Conservation (phyloP, 495 filamentous ascomycete genomes). For the Chaetomidium leptoderma region DNA sequence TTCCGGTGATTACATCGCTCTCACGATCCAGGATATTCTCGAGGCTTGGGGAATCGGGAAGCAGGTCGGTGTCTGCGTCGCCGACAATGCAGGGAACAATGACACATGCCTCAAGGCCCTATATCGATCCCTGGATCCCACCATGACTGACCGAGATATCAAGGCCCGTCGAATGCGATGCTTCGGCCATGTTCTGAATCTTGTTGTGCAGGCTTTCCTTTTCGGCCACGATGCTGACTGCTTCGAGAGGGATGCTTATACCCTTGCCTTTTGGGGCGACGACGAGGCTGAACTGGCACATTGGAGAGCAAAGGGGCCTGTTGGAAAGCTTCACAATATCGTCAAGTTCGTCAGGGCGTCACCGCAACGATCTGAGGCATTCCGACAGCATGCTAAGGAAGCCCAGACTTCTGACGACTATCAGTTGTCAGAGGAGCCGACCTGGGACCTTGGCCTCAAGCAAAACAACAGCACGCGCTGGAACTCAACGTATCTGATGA, state of each 20-base stretch:
- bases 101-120: neutral
- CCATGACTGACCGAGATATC: neutral
- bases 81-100: neutral
- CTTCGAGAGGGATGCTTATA: neutral
- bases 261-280: neutral
- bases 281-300: neutral
- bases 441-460: neutral
- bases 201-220: neutral
- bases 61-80: neutral
- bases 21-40: neutral
- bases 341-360: neutral
- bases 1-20: neutral
- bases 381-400: neutral
- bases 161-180: neutral
- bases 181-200: neutral
- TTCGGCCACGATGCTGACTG: neutral
- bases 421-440: no score
- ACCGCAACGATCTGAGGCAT: neutral
- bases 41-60: neutral
- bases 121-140: neutral
- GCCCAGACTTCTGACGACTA: no score
- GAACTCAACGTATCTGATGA: neutral
- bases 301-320: neutral
- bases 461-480: neutral
- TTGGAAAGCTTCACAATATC: neutral